A percentile compares a stretch with the other conserved stretches of the same genome.
Conservation (phyloP, 169 alveolate species). For the Prorocentrum cordatum region DNA sequence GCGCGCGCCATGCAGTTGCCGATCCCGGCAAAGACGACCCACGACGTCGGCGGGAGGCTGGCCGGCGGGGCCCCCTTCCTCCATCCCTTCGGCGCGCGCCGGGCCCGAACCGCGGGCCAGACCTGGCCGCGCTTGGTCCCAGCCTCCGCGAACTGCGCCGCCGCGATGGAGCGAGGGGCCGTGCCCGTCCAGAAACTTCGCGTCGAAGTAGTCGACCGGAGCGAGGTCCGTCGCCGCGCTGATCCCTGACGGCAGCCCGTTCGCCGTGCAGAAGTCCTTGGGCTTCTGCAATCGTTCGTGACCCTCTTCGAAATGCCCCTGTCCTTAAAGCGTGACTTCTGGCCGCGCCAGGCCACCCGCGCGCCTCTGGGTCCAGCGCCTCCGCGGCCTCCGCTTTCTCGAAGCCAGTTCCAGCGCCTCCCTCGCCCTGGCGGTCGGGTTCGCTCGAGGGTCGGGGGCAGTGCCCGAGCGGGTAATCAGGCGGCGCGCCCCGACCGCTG, state of each 20-base stretch:
- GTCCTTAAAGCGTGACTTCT: too few relatives aligned
- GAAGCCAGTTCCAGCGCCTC: too few relatives aligned
- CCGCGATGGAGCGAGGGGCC: neutral
- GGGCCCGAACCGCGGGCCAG: neutral
- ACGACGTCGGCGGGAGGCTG: neutral
- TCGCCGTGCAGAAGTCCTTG: too few relatives aligned
- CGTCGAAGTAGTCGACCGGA: neutral
- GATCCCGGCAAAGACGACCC: neutral
- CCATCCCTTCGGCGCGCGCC: constrained; percentile 18
- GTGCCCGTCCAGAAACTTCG: neutral
- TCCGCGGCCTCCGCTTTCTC: too few relatives aligned
- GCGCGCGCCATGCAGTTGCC: neutral
- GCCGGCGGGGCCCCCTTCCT: neutral
- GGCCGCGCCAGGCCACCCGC: too few relatives aligned
- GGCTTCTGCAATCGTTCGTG: too few relatives aligned
- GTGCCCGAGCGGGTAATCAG: too few relatives aligned
- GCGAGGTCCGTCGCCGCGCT: neutral
- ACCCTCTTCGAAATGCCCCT: too few relatives aligned
- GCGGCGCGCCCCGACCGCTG: too few relatives aligned
- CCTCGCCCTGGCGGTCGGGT: too few relatives aligned
- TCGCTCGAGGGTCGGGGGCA: too few relatives aligned
- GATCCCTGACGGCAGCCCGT: neutral
- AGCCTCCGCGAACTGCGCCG: neutral
- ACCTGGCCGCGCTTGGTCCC: neutral
- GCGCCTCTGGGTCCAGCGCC: too few relatives aligned